Conservation (phyloP, 306 rosid genomes). For the Echinosophora koreensis region DNA sequence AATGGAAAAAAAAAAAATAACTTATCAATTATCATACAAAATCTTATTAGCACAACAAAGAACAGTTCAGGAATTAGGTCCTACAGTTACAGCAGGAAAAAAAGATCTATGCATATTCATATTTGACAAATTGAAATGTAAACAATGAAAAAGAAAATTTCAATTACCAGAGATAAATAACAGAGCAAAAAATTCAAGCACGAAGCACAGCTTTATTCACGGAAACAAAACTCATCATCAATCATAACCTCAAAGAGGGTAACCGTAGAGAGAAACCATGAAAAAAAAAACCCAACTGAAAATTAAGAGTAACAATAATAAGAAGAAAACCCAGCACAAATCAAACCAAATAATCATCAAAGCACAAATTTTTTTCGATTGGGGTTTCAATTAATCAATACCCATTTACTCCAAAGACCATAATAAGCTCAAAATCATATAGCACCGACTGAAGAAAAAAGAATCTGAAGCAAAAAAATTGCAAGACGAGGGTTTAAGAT, state of each 20-base stretch:
- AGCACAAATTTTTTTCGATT: slow-evolving; percentile 35
- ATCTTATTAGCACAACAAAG: slow-evolving; percentile 32
- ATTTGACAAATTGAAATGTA: slow-evolving; percentile 29
- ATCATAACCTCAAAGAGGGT: slow-evolving; percentile 18
- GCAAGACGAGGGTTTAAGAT: not conserved
- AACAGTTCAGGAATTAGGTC: slow-evolving; percentile 24
- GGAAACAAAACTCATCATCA: not conserved
- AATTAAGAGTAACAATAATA: not conserved
- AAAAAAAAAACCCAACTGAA: slow-evolving; percentile 32
- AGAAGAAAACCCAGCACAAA: slow-evolving; percentile 20
- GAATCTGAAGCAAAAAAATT: not conserved
- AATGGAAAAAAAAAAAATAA: not conserved
- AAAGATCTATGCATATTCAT: slow-evolving; percentile 22
- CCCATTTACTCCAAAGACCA: slow-evolving; percentile 21
- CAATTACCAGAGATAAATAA: not conserved
- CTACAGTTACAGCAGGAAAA: slow-evolving; percentile 8
- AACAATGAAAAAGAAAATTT: not conserved
- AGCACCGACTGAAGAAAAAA: not conserved
- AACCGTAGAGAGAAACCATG: slow-evolving; percentile 13
- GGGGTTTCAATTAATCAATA: slow-evolving; percentile 42
- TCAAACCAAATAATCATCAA: slow-evolving; percentile 13
- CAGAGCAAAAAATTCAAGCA: not conserved
- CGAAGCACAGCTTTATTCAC: slow-evolving; percentile 10
- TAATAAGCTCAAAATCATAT: slow-evolving; percentile 31
- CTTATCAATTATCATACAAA: slow-evolving; percentile 26